Percentiles rank a stretch among this genome's conserved stretches.
Evolutionary conservation across 768 basidiomycete species (phyloP).

Genomic region (Terana coerulea): DNA sequence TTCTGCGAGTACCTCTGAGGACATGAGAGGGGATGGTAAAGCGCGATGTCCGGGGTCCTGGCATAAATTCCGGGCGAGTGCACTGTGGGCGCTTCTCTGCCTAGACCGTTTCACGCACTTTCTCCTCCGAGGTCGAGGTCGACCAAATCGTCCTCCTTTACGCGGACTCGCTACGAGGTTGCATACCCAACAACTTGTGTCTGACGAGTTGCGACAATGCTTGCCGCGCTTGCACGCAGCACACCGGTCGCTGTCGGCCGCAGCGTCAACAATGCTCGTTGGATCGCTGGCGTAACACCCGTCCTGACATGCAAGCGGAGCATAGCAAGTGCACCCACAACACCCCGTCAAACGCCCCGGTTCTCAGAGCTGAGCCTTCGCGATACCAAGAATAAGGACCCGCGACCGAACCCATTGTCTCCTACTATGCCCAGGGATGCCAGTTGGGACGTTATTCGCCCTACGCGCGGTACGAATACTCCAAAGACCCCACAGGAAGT

Average conservation of each 20-base stretch:
- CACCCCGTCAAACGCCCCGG: neutral
- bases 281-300: too few species aligned
- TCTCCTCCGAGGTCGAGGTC: too few species aligned
- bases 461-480: neutral
- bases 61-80: neutral
- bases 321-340: neutral
- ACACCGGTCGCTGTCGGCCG: neutral
- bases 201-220: neutral
- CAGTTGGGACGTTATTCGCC: neutral
- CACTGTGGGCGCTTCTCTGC: neutral
- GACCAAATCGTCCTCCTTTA: neutral
- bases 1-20: constrained; percentile 68
- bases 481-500: neutral
- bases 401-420: too few species aligned
- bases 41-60: constrained; percentile 16
- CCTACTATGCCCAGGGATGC: neutral
- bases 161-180: neutral
- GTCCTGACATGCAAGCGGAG: neutral
- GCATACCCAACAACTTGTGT: neutral
- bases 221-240: neutral
- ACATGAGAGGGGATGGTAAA: constrained; percentile 40
- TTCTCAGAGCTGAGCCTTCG: neutral
- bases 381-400: neutral
- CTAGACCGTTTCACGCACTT: neutral
- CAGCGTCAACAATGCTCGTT: too few species aligned